Conservation (phyloP, 1,139 yeast species). For the Yamadazyma atlantica region DNA sequence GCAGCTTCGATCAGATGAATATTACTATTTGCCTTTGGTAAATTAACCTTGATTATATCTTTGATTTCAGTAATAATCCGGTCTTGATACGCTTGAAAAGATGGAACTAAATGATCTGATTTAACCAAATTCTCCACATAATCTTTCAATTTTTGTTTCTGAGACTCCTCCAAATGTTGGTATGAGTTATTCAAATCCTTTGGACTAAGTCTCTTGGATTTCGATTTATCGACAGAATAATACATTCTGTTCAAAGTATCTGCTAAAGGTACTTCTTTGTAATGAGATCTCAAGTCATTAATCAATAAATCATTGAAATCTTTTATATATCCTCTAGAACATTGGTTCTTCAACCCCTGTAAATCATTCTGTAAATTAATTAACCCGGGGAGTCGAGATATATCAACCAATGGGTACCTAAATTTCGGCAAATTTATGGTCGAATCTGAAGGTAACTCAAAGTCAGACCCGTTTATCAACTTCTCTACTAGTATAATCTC, state of each 20-base stretch:
- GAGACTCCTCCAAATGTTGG: conserved; percentile 29
- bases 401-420: conserved; percentile 50
- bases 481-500: conserved; percentile 56
- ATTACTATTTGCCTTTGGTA: conserved; percentile 44
- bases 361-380: conserved; percentile 51
- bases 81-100: conserved; percentile 69
- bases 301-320: conserved; percentile 56
- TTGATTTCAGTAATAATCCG: conserved; percentile 68
- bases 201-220: conserved; percentile 20
- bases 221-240: conserved; percentile 24
- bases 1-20: conserved; percentile 21
- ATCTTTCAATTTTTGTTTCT: conserved; percentile 41
- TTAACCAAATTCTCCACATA: conserved; percentile 57
- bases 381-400: conserved; percentile 61
- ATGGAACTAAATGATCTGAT: conserved; percentile 63
- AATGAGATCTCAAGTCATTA: conserved; percentile 60
- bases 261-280: conserved; percentile 44
- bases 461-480: conserved; percentile 52
- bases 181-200: conserved; percentile 27
- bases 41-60: conserved; percentile 60
- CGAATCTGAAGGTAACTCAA: conserved; percentile 20
- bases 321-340: conserved; percentile 67
- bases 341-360: conserved; percentile 50
- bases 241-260: conserved; percentile 56
- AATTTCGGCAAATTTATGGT: conserved; percentile 39